These are phyloP conservation scores for Phylloporus sp. DNA, from an alignment of 1,284 basidiomycete genomes.

Conservation along the genomic window DNA sequence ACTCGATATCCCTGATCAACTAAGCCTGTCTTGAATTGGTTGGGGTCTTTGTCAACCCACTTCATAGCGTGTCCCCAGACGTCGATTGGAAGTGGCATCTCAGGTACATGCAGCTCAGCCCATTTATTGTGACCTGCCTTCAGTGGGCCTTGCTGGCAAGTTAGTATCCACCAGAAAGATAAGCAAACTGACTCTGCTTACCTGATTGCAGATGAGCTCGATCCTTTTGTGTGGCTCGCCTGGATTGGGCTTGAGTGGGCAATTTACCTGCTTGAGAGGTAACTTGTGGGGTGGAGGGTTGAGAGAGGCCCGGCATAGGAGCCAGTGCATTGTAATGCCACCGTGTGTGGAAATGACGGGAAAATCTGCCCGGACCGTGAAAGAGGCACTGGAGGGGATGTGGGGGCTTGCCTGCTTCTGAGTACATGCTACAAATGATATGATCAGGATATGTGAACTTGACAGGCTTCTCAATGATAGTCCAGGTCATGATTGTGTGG, in stretches of 20 bases:
- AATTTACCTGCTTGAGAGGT: conserved; percentile 5
- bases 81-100: neutral
- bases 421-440: conserved; percentile 9
- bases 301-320: neutral
- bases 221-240: neutral
- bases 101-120: neutral
- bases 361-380: neutral
- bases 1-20: conserved; percentile 10
- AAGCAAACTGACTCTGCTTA: neutral
- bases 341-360: neutral
- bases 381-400: conserved; percentile 9
- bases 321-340: neutral
- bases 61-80: conserved; percentile 5
- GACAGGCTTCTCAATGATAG: conserved; percentile 1
- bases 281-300: neutral
- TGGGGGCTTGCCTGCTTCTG: neutral
- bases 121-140: conserved; percentile 12
- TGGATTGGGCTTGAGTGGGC: neutral
- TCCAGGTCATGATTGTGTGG: neutral
- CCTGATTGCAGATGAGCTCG: neutral
- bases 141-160: neutral
- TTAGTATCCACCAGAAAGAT: neutral
- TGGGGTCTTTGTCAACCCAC: neutral
- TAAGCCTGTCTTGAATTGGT: neutral
- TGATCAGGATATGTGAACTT: conserved; percentile 4